phyloP scores from a whole-genome alignment of 441 rosid species.

The Euphorbia celastroides region DNA sequence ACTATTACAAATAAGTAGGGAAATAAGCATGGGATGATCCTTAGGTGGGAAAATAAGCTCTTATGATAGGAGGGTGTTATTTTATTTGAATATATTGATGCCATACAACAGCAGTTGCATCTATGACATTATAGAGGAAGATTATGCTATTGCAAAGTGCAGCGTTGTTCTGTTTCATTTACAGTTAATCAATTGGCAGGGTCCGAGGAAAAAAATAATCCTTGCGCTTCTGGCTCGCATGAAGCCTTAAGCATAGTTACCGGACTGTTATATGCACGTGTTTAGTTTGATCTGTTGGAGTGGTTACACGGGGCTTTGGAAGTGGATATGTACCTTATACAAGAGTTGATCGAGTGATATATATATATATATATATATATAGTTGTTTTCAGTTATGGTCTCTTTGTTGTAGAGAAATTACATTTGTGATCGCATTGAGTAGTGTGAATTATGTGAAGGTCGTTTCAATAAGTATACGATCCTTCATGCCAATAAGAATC shows the following conservation, averaged over 20 bases:
- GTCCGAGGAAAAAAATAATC: slow-evolving; percentile 64
- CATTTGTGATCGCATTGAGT: neutral
- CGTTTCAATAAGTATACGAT: neutral
- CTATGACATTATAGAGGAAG: neutral
- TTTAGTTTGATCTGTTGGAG: neutral
- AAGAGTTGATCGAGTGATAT: neutral
- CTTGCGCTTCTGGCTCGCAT: slow-evolving; percentile 35
- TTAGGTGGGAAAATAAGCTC: neutral
- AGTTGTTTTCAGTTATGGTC: neutral
- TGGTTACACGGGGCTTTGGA: neutral
- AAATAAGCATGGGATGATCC: neutral
- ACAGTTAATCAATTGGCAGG: slow-evolving; percentile 34
- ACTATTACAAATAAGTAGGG: neutral
- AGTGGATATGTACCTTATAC: neutral
- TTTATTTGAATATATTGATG: neutral
- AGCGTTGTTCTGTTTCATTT: neutral
- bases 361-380: neutral
- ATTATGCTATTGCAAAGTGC: neutral
- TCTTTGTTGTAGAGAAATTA: slow-evolving; percentile 1
- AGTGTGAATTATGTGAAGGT: neutral
- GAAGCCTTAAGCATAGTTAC: slow-evolving; percentile 20
- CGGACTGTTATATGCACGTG: neutral
- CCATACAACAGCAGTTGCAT: neutral
- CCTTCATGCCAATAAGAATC: no score
- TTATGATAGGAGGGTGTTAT: neutral